These are phyloP conservation scores for Periconia sp. DNA, from an alignment of 2,329 filamentous ascomycete species.

Conservation along the genomic window DNA sequence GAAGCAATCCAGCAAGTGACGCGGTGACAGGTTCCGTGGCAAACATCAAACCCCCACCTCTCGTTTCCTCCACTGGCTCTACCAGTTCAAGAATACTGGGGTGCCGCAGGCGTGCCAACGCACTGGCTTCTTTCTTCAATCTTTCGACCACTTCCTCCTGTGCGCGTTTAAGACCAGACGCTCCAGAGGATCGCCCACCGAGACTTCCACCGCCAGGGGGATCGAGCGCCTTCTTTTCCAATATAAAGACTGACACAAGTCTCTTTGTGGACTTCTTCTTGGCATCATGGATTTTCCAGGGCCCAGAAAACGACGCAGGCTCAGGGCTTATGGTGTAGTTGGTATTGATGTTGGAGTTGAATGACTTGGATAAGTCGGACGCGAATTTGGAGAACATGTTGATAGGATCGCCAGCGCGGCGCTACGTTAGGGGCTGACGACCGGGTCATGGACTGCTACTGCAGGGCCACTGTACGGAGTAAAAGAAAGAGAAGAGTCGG, in stretches of 20 bases:
- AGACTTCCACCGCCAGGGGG: slow-evolving; percentile 62
- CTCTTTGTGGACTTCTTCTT: slow-evolving; percentile 96
- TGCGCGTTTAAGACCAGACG: slow-evolving; percentile 72
- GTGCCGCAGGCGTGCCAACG: slow-evolving; percentile 83
- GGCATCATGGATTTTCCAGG: slow-evolving; percentile 97
- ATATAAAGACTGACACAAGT: slow-evolving; percentile 87
- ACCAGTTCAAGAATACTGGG: slow-evolving; percentile 90
- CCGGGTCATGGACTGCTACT: slow-evolving; percentile 29
- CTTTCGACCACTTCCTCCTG: slow-evolving; percentile 90
- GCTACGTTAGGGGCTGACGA: slow-evolving; percentile 16
- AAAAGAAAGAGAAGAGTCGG: slow-evolving; percentile 7
- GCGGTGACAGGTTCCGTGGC: slow-evolving; percentile 89
- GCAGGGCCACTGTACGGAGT: slow-evolving; percentile 6
- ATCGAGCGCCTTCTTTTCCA: slow-evolving; percentile 86
- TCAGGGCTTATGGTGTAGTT: slow-evolving; percentile 83
- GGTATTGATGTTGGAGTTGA: slow-evolving; percentile 87
- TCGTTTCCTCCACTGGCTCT: slow-evolving; percentile 92
- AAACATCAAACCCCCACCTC: slow-evolving; percentile 90
- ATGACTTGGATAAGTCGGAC: slow-evolving; percentile 73
- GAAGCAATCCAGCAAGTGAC: slow-evolving; percentile 78
- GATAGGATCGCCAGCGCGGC: slow-evolving; percentile 29
- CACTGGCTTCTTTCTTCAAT: slow-evolving; percentile 87
- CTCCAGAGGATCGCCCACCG: slow-evolving; percentile 58
- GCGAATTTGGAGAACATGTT: slow-evolving; percentile 81
- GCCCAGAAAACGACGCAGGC: slow-evolving; percentile 78